Evolutionary conservation across 2,329 filamentous ascomycete species (phyloP), one percentile per base, ranked within the genome.

Genomic region (Diaporthe sp.): DNA sequence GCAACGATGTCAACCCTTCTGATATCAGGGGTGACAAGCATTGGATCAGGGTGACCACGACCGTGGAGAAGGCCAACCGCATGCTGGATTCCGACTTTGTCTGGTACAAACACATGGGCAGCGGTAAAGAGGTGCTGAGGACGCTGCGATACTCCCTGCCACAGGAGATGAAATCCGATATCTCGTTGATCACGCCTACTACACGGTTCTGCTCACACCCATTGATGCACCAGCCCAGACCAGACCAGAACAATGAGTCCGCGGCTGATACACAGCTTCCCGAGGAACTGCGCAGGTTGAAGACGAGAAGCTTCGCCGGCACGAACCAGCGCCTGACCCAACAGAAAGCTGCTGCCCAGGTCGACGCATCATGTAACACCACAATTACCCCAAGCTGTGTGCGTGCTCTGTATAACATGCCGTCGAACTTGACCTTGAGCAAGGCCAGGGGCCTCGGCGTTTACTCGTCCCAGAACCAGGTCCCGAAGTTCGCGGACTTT

Each of bases 391-490:
- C 86, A 4, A 76, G 81, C 17, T 89, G 87, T 76, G 76, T 88
- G 74, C 85, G 86, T 79, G 78, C 84, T 77, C 80, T 88, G 71
- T 89, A 89, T 82, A 86, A 86, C 76, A 39, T 68, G 63, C 63
- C 63, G 7, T 68, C 63, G 28, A 68, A 68, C 31, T n/a, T 68
- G 63, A 68, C 44, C 3, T 25, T 68, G 44, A 68, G 63, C 31
- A 51, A 53, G 31, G 63, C 63, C 31, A n/a, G 63, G 13, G 63
- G 63, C 7, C 81, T 88, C 25, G 86, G 84, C 37, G 88, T 89
- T 73, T 84, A 85, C 49, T 85, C 83, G 65, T 89, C 88, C 79
- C 80, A 88, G 20, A 86, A 88, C 78, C 76, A 88, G 78, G 85
- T 84, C 42, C 86, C 87, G 31, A 81, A 76, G 15, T 77, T 72